phyloP scores from a whole-genome alignment of 228 moss, liverwort and hornwort genomes.

The Sphagnum magellanicum region DNA sequence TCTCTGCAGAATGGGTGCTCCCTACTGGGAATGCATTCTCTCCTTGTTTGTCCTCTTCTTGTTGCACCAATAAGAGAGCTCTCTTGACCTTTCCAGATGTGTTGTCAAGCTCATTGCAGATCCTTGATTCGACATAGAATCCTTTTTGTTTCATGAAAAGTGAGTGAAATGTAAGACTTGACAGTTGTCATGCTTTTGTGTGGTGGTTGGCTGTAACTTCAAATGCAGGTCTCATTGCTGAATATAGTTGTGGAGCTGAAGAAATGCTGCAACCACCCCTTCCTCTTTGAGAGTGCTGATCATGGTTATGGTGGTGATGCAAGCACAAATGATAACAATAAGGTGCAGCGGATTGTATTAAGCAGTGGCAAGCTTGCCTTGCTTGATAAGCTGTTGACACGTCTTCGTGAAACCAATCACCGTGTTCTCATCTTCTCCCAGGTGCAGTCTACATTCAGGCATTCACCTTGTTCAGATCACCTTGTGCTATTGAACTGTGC shows the following conservation, averaged over 20 bases:
- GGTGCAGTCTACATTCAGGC: conserved; percentile 22
- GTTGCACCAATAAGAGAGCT: too few relatives aligned
- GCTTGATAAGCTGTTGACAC: conserved; percentile 88
- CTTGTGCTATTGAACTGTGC: neutral
- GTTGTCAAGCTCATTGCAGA: too few relatives aligned
- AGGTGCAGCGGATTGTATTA: conserved; percentile 94
- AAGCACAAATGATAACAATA: conserved; percentile 79
- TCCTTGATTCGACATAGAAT: too few relatives aligned
- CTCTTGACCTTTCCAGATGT: too few relatives aligned
- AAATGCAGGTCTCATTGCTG: conserved; percentile 84
- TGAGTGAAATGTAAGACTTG: neutral
- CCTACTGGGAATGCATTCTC: too few relatives aligned
- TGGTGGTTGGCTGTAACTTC: neutral
- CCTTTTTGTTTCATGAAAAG: neutral
- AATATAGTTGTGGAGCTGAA: conserved; percentile 99
- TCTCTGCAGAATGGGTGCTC: too few relatives aligned
- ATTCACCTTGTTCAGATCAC: neutral
- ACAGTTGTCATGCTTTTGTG: neutral
- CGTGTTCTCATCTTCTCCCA: conserved; percentile 98
- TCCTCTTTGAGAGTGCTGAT: conserved; percentile 97
- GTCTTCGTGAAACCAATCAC: conserved; percentile 90
- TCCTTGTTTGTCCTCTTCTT: too few relatives aligned
- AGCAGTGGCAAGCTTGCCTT: conserved; percentile 98
- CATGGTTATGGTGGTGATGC: conserved; percentile 97
- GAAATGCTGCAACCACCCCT: conserved; percentile 99